Evolutionary conservation across 192 early-diverging fungal species (phyloP), one percentile per base, ranked within the genome.

Genomic region (Coemansia sp.): DNA sequence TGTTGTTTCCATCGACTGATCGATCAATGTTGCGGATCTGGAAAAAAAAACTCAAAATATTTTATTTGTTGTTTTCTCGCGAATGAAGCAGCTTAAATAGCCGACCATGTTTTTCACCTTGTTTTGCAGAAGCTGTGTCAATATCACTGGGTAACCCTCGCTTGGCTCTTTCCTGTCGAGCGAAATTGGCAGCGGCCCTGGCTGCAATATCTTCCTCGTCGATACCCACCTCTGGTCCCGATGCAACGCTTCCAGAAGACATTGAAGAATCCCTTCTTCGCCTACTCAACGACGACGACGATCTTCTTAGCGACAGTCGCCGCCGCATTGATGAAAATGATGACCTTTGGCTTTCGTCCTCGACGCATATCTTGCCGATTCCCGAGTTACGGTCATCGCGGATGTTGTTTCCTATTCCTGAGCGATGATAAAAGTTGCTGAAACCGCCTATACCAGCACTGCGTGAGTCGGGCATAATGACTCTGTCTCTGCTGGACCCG

Each of bases 331-430:
- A 64, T 41, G 72, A 64, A 37, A 65, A 63, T 7, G 57, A 58
- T 15, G 68, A 6, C 33, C 61, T 4, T 0, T 32, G 28, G 11
- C 67, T 56, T 0, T 28, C 37, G 37, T 71, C 65, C 11, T 76
- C 68, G 18, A 62, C 65, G 54, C 68, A 70, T 14, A 64, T 54
- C 43, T 71, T 76, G 53, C 74, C 74, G n/a, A 76, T 76, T 0
- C 74, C 74, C 22, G 74, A 76, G 61, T 67, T 61, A 2, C 68
- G 35, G 43, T 71, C 67, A 28, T 66, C 68, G 5, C 6, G 17
- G 3, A 61, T 34, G 33, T 76, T 71, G 53, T 71, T 76, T 60
- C 74, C 74, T 9, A 76, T 76, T 2, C 74, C 68, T 0, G 74
- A 76, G 0, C 35, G 17, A 12, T n/a, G 61, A 33, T 71, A 67